These are phyloP conservation scores for Mycena capillaripes DNA, from an alignment of 768 basidiomycete genomes.

Conservation along the genomic window DNA sequence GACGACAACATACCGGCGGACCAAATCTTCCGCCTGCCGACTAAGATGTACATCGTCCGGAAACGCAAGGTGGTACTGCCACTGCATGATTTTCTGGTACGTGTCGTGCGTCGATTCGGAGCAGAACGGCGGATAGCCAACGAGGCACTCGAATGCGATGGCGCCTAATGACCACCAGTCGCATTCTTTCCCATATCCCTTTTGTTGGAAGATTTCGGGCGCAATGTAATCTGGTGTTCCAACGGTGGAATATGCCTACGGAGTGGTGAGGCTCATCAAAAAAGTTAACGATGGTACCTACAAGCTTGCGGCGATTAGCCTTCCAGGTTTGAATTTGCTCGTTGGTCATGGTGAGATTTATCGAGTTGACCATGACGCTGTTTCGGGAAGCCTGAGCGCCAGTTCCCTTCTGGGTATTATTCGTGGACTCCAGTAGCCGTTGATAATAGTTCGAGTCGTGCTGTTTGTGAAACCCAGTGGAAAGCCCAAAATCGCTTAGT, in stretches of 20 bases:
- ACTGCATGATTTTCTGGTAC: conserved; percentile 98
- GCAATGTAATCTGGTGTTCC: conserved; percentile 83
- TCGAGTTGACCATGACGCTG: conserved; percentile 97
- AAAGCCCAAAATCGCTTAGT: conserved; percentile 97
- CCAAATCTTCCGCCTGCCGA: conserved; percentile 90
- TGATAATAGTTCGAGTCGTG: conserved; percentile 98
- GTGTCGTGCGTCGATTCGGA: conserved; percentile 96
- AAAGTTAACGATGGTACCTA: conserved; percentile 50
- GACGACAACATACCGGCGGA: conserved; percentile 72
- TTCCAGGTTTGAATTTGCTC: conserved; percentile 99
- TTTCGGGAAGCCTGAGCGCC: conserved; percentile 76
- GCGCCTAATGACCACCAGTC: conserved; percentile 99
- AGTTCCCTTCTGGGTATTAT: conserved; percentile 50
- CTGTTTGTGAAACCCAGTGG: conserved; percentile 99
- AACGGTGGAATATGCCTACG: conserved; percentile 93
- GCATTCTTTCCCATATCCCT: conserved; percentile 98
- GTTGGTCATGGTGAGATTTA: conserved; percentile 94
- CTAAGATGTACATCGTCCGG: conserved; percentile 96
- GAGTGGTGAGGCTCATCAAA: conserved; percentile 7
- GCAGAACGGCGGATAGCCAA: conserved; percentile 94
- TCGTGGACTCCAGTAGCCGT: conserved; percentile 81
- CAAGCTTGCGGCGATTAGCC: conserved; percentile 95
- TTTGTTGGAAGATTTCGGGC: conserved; percentile 95
- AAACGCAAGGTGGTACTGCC: conserved; percentile 88
- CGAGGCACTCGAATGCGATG: conserved; percentile 98